Conservation (phyloP, 768 basidiomycete species). For the Gelatoporia subvermispora region DNA sequence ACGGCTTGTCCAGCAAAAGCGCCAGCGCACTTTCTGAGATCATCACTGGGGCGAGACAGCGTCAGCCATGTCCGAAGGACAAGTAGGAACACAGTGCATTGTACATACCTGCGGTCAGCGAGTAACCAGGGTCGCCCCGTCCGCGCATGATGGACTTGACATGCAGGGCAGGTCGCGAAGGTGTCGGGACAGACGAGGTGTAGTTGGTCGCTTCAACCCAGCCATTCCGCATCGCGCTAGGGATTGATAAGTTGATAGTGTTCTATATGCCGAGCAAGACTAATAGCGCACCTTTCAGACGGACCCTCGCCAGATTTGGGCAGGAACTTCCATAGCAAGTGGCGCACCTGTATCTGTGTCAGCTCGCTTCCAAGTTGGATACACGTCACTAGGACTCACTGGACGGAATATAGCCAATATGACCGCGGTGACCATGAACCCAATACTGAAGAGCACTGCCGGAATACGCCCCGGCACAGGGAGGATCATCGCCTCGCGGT, state of each 20-base stretch:
- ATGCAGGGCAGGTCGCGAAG: conserved; percentile 33
- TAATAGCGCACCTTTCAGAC: conserved; percentile 47
- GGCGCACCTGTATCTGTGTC: conserved; percentile 40
- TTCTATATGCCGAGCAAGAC: background rate
- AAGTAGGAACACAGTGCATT: conserved; percentile 3
- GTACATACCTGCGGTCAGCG: conserved; percentile 46
- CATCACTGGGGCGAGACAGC: conserved; percentile 46
- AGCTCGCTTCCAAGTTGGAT: background rate
- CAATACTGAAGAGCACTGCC: conserved; percentile 36
- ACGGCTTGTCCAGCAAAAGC: conserved; percentile 50
- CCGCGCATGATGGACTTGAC: conserved; percentile 61
- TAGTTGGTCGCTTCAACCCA: conserved; percentile 63
- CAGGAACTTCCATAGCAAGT: conserved; percentile 46
- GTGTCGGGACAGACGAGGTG: conserved; percentile 51
- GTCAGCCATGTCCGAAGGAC: background rate
- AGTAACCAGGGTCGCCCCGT: conserved; percentile 76
- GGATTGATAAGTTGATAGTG: background rate
- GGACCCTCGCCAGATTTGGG: conserved; percentile 60
- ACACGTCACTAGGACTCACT: conserved; percentile 16
- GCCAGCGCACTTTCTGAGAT: conserved; percentile 76
- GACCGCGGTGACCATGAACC: conserved; percentile 15
- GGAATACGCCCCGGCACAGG: conserved; percentile 29
- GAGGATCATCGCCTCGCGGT: conserved; percentile 52
- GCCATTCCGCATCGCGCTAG: conserved; percentile 56
- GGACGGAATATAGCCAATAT: conserved; percentile 16